Conservation (phyloP, 1,139 yeast genomes). For the Kodamaea derodonti region DNA sequence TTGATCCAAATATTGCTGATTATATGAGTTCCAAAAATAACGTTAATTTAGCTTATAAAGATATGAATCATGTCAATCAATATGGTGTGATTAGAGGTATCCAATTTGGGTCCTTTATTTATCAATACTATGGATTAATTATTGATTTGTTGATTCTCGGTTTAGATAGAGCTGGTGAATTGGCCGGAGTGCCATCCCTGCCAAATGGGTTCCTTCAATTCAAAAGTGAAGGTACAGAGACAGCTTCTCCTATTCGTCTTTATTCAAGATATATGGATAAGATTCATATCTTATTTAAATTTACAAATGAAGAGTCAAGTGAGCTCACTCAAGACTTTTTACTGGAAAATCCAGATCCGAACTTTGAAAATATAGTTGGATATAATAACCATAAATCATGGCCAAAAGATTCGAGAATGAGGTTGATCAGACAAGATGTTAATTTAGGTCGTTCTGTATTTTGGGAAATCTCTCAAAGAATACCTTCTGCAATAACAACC, state of each 20-base stretch:
- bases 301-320: conserved; percentile 62
- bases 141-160: conserved; percentile 82
- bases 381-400: conserved; percentile 89
- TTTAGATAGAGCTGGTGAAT: conserved; percentile 76
- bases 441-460: conserved; percentile 87
- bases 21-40: conserved; percentile 92
- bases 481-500: conserved; percentile 72
- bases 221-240: conserved; percentile 54
- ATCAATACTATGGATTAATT: conserved; percentile 85
- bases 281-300: conserved; percentile 74
- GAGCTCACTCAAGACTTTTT: conserved; percentile 74
- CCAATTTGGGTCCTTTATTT: conserved; percentile 85
- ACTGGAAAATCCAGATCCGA: conserved; percentile 88
- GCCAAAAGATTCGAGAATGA: conserved; percentile 93
- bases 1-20: conserved; percentile 92
- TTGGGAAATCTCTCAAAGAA: conserved; percentile 81
- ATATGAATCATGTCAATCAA: conserved; percentile 91
- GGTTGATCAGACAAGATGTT: conserved; percentile 86
- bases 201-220: conserved; percentile 82
- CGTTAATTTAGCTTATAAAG: conserved; percentile 77
- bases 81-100: conserved; percentile 85
- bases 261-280: conserved; percentile 84
- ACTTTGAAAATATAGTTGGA: conserved; percentile 80
- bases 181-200: conserved; percentile 72
- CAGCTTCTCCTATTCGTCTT: conserved; percentile 65